Percentiles rank a stretch among this genome's conserved stretches.
Conservation (phyloP, 1,139 yeast species). For the Candida sp. region DNA sequence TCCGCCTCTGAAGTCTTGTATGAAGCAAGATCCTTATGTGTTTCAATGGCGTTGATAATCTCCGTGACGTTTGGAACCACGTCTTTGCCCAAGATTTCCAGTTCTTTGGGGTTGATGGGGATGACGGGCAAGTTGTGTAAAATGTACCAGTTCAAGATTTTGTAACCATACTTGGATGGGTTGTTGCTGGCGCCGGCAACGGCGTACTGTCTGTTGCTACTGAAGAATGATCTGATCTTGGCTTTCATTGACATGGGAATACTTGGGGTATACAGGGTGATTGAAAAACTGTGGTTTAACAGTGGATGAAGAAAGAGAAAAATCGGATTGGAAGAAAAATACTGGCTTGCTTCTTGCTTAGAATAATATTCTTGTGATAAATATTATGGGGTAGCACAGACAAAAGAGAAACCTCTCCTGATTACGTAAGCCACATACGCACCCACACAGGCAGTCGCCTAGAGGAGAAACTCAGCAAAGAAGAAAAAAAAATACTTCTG, state of each 20-base stretch:
- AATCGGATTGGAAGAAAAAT: not conserved
- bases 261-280: no score
- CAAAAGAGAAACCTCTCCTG: not conserved
- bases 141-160: constrained; percentile 72
- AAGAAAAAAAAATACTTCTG: not conserved
- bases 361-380: not conserved
- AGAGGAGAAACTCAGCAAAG: not conserved
- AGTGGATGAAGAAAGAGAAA: not conserved
- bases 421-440: not conserved
- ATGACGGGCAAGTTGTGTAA: constrained; percentile 59
- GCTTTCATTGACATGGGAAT: constrained; percentile 38
- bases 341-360: no score
- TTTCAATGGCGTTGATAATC: constrained; percentile 30
- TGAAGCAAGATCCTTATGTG: constrained; percentile 25
- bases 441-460: no score
- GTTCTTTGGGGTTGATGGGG: constrained; percentile 67
- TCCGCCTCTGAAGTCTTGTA: constrained; percentile 35
- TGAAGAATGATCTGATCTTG: constrained; percentile 53
- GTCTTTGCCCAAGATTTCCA: constrained; percentile 48
- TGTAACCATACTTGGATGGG: constrained; percentile 70
- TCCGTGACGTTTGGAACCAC: constrained; percentile 41
- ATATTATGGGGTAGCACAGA: not conserved
- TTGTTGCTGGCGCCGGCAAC: constrained; percentile 80
- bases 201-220: constrained; percentile 55
- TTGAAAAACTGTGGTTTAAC: constrained; percentile 10